These are phyloP conservation scores for Amanita rubescens DNA, from an alignment of 768 basidiomycete genomes.

Conservation along the genomic window DNA sequence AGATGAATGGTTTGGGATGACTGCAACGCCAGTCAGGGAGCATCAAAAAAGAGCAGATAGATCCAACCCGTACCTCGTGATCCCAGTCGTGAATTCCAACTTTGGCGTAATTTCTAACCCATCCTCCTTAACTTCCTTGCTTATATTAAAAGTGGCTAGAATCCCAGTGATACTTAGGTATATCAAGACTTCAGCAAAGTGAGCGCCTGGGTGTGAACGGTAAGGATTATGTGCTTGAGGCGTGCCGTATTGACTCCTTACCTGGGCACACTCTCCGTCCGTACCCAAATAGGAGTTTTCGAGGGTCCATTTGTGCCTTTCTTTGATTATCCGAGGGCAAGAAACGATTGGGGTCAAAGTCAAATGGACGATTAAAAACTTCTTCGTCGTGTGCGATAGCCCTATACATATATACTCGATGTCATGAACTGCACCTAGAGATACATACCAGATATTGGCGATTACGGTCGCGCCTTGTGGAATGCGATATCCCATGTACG, in stretches of 20 bases:
- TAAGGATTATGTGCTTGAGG: neutral
- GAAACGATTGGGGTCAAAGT: slow-evolving; percentile 6
- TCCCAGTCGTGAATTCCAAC: slow-evolving; percentile 7
- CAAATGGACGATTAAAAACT: neutral
- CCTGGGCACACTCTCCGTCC: slow-evolving; percentile 8
- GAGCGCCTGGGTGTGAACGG: neutral
- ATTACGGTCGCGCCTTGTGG: slow-evolving; percentile 14
- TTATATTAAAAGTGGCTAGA: slow-evolving; percentile 2
- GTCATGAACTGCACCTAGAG: neutral
- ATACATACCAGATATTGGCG: slow-evolving; percentile 13
- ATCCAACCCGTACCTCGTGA: slow-evolving; percentile 1
- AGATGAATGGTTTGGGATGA: neutral
- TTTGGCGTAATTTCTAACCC: neutral
- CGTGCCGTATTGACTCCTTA: neutral
- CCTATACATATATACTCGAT: neutral
- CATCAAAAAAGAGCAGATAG: neutral
- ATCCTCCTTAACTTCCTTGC: neutral
- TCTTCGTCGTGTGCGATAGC: slow-evolving; percentile 6
- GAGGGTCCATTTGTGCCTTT: slow-evolving; percentile 1
- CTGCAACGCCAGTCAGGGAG: neutral
- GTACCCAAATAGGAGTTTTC: slow-evolving; percentile 4
- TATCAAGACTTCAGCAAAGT: slow-evolving; percentile 6
- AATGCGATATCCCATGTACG: slow-evolving; percentile 14
- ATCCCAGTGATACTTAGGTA: slow-evolving; percentile 6
- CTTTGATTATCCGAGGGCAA: neutral